These are phyloP conservation scores for Leccinum olivaceopallidum DNA, from an alignment of 768 basidiomycete genomes.

Conservation along the genomic window DNA sequence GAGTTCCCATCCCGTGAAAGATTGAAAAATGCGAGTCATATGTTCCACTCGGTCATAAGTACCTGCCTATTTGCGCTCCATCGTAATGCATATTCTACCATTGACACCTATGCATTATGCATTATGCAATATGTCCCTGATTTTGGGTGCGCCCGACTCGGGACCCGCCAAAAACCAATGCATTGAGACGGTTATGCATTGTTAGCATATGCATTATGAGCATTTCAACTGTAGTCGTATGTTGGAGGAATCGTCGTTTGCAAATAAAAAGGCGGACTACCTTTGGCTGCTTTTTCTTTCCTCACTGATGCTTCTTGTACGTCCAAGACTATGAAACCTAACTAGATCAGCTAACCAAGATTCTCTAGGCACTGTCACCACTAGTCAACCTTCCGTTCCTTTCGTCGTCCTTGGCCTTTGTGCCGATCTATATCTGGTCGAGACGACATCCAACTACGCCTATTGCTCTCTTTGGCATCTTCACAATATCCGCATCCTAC, in stretches of 20 bases:
- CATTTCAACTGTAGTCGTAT: too few species aligned
- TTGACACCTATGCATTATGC: too few species aligned
- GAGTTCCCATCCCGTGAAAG: too few species aligned
- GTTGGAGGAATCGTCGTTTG: constrained; percentile 96
- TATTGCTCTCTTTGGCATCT: constrained; percentile 93
- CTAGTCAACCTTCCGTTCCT: constrained; percentile 92
- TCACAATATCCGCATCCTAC: constrained; percentile 95
- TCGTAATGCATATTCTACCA: too few species aligned
- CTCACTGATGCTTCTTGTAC: constrained; percentile 80
- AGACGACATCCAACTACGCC: constrained; percentile 91
- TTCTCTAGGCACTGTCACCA: constrained; percentile 69
- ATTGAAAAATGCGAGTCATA: too few species aligned
- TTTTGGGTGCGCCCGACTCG: too few species aligned
- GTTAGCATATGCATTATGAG: too few species aligned
- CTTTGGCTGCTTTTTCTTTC: constrained; percentile 91
- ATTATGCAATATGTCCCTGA: too few species aligned
- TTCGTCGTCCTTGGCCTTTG: constrained; percentile 89
- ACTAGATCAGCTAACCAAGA: constrained; percentile 1
- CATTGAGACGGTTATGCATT: too few species aligned
- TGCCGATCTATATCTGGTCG: constrained; percentile 97
- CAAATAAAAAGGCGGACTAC: constrained; percentile 89
- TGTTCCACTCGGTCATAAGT: too few species aligned
- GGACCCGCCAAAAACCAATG: too few species aligned
- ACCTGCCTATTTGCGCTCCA: too few species aligned
- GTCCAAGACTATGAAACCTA: constrained; percentile 19